A percentile compares a stretch with the other conserved stretches of the same genome.
These are phyloP conservation scores for Cystofilobasidium capitatum DNA, from an alignment of 768 basidiomycete genomes.

Conservation along the genomic window DNA sequence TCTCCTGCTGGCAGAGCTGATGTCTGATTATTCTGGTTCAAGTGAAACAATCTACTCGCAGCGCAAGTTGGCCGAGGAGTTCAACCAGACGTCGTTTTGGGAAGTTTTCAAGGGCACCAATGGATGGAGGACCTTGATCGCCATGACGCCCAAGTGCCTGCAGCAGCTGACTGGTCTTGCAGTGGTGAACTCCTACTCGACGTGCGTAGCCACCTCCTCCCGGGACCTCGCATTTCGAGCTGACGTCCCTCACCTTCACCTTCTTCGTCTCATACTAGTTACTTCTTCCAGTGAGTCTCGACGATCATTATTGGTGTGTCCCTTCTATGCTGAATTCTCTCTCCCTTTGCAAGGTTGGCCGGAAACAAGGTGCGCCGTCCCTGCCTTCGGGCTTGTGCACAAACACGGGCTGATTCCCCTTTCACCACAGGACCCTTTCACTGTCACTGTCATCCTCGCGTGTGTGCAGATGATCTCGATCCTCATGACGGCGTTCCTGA, in stretches of 20 bases:
- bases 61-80: no score
- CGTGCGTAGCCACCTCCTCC: background rate
- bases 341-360: no score
- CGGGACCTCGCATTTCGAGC: background rate
- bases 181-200: no score
- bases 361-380: no score
- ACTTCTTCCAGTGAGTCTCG: background rate
- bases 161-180: constrained; percentile 7
- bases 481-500: background rate
- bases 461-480: background rate
- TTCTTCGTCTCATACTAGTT: background rate
- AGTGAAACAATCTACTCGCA: no score
- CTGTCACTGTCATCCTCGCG: background rate
- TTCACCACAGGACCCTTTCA: constrained; percentile 1
- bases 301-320: no score
- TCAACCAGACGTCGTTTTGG: no score
- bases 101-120: background rate
- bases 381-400: no score
- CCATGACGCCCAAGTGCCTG: background rate
- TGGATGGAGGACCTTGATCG: background rate
- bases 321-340: no score
- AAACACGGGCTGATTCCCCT: no score
- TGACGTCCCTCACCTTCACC: background rate
- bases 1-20: no score
- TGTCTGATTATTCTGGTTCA: no score